These are phyloP conservation scores for Peronospora belbahrii DNA, from an alignment of 352 stramenopile species.

Conservation along the genomic window DNA sequence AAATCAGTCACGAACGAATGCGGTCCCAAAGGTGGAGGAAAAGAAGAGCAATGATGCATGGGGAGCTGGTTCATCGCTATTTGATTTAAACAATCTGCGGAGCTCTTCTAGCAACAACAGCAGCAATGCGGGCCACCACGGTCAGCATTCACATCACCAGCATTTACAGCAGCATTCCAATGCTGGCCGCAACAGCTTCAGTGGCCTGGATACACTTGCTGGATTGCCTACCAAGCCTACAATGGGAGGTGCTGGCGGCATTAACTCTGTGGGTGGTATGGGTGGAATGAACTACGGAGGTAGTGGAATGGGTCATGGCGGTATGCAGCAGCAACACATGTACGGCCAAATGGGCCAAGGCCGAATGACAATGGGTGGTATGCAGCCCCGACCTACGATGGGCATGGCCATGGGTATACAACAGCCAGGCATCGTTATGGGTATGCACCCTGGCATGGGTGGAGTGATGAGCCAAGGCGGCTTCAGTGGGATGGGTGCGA, in stretches of 20 bases:
- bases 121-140: constrained; percentile 24
- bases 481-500: constrained; percentile 35
- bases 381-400: constrained; percentile 18
- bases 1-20: constrained; percentile 23
- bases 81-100: constrained; percentile 71
- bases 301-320: constrained; percentile 15
- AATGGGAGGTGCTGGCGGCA: constrained; percentile 36
- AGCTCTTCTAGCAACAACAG: constrained; percentile 20
- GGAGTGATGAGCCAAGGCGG: constrained; percentile 57
- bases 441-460: constrained; percentile 36
- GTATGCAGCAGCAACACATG: constrained; percentile 24
- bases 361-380: constrained; percentile 34
- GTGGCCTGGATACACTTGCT: constrained; percentile 69
- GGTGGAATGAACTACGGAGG: constrained; percentile 44
- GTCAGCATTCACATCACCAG: constrained; percentile 16
- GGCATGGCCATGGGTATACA: constrained; percentile 38
- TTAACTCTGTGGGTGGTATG: constrained; percentile 46
- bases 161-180: constrained; percentile 16
- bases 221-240: constrained; percentile 66
- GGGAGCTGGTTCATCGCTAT: constrained; percentile 69
- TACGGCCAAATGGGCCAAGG: constrained; percentile 33
- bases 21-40: constrained; percentile 27
- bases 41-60: constrained; percentile 66
- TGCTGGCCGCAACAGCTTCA: constrained; percentile 64
- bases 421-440: constrained; percentile 36